Percentiles rank a stretch among this genome's conserved stretches.
These are phyloP conservation scores for Rhodotorula kratochvilovae DNA, from an alignment of 768 basidiomycete species.

Conservation along the genomic window DNA sequence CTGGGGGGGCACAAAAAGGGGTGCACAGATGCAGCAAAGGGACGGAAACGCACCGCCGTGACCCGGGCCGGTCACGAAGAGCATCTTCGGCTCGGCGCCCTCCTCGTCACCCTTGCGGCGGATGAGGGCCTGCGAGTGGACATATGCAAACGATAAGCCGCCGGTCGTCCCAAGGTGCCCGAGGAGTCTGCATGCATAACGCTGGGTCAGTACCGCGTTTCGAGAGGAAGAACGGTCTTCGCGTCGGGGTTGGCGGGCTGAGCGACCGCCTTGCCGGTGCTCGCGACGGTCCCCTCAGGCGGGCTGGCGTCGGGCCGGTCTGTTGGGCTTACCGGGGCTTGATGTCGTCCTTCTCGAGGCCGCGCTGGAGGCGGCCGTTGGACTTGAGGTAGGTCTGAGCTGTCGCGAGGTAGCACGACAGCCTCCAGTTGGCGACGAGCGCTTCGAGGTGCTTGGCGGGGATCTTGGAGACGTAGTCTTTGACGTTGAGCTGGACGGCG, in stretches of 20 bases:
- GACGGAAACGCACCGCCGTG: slow-evolving; percentile 45
- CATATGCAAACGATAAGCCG: slow-evolving; percentile 65
- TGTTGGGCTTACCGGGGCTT: slow-evolving; percentile 54
- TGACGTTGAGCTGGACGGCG: slow-evolving; percentile 13
- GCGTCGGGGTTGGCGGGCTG: no score
- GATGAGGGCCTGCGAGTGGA: slow-evolving; percentile 60
- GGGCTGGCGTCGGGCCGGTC: no score
- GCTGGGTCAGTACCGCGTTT: neutral
- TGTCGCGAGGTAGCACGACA: slow-evolving; percentile 27
- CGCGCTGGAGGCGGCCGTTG: slow-evolving; percentile 63
- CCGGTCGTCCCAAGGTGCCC: slow-evolving; percentile 55
- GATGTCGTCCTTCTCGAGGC: slow-evolving; percentile 62
- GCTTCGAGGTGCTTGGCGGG: slow-evolving; percentile 13
- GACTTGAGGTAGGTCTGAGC: slow-evolving; percentile 77
- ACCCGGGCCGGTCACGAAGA: slow-evolving; percentile 77
- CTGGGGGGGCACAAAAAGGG: no score
- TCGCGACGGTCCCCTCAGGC: no score
- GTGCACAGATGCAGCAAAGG: no score
- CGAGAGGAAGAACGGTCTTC: no score
- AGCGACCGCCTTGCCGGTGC: no score
- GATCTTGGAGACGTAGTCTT: slow-evolving; percentile 3
- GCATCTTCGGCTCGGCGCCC: slow-evolving; percentile 54
- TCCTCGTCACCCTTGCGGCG: slow-evolving; percentile 45
- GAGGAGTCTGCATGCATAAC: slow-evolving; percentile 12
- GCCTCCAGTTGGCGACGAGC: slow-evolving; percentile 27